Evolutionary conservation across 257 asterid species (phyloP), one percentile per base, ranked within the genome.

Genomic region (Ligustrum vulgare): DNA sequence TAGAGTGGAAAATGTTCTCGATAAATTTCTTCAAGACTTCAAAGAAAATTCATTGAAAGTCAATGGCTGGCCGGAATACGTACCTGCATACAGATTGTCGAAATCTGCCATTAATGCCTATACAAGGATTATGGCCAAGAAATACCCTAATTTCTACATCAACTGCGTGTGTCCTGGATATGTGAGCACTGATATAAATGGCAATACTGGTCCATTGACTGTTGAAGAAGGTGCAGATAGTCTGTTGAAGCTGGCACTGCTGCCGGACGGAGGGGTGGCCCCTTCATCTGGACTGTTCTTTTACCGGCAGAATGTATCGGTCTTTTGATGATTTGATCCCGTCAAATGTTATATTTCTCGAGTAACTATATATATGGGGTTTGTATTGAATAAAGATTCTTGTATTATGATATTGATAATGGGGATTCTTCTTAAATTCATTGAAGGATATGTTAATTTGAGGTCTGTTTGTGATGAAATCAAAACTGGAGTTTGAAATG

Each of bases 61-160:
- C 34, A 74, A 80, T 25, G 79, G 82, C 11, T 83, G 87, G 87
- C 82, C 87, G 28, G 2, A 20, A 3, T 2, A 20, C 32, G 2
- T 58, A 20, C 16, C 84, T 7, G 77, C 84, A 22, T 83, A 83
- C 35, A 77, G 36, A 74, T 71, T 83, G n/a, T 83, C 87, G 25
- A 83, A 83, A 66, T 82, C 80, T 0, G 78, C 82, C 35, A 45
- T 77, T 4, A 83, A 83, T 74, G 81, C 80, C 0, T 75, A 83
- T 28, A 80, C 82, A 45, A 73, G 84, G 36, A 65, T 83, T 77
- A 5, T 80, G 13, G 77, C 82, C 62, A 78, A 74, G 68, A 67
- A 67, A 23, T 74, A 71, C 75, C 79, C 77, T 1, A 65, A 35
- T 35, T 13, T 83, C 13, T 51, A 74, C 41, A 31, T 80, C 73